phyloP scores from a whole-genome alignment of 768 basidiomycete genomes.

The Amanita jacksonii region DNA sequence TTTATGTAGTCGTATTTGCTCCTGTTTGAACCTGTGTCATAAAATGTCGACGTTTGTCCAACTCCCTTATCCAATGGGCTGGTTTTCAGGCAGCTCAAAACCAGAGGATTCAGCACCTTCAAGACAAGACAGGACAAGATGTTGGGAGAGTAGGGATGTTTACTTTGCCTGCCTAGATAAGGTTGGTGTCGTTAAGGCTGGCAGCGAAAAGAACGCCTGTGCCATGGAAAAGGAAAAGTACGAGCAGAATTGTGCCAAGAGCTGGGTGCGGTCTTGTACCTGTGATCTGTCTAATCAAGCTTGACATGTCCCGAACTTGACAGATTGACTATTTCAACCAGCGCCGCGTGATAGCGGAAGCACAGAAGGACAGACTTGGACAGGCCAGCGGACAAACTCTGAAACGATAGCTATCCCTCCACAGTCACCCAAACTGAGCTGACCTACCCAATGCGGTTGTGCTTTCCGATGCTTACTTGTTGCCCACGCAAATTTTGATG shows the following conservation, averaged over 20 bases:
- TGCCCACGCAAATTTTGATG: too few relatives aligned
- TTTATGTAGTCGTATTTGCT: too few relatives aligned
- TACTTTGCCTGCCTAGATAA: conserved; percentile 83
- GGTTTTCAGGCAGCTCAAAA: conserved; percentile 25
- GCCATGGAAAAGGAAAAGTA: conserved; percentile 46
- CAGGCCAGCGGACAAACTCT: conserved; percentile 17
- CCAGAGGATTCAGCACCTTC: conserved; percentile 26
- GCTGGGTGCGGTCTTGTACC: conserved; percentile 58
- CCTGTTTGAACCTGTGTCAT: too few relatives aligned
- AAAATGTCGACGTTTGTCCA: too few relatives aligned
- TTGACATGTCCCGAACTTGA: too few relatives aligned
- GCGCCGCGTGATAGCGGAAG: conserved; percentile 71
- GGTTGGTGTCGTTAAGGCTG: conserved; percentile 58
- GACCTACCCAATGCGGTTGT: too few relatives aligned
- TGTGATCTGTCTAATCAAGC: too few relatives aligned
- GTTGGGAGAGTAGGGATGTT: conserved; percentile 78
- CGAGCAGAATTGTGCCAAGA: conserved; percentile 70
- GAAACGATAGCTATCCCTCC: not conserved
- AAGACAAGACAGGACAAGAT: conserved; percentile 63
- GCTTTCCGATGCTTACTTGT: too few relatives aligned
- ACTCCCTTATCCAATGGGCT: conserved; percentile 25
- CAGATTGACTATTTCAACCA: conserved; percentile 96
- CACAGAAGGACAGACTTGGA: conserved; percentile 63
- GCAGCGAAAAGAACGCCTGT: conserved; percentile 60
- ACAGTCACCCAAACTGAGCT: too few relatives aligned